Evolutionary conservation across 2,329 filamentous ascomycete species (phyloP).

Genomic region (Chrysoporthe austroafricana): DNA sequence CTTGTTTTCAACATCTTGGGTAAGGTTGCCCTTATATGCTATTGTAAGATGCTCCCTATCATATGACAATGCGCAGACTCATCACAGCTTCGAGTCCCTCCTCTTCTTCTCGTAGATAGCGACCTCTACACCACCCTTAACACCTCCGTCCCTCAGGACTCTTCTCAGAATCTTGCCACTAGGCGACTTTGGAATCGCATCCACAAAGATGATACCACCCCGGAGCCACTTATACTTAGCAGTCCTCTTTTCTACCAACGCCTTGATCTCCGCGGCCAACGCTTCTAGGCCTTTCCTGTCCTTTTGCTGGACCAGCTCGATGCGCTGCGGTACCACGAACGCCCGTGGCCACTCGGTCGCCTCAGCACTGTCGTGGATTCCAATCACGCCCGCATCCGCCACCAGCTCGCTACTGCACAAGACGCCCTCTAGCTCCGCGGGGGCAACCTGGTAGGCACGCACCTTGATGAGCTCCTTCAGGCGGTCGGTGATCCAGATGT

Average conservation of each 20-base stretch:
- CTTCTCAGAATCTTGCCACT: conserved; percentile 51
- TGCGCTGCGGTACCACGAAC: conserved; percentile 51
- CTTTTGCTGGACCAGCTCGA: conserved; percentile 23
- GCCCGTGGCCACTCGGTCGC: conserved; percentile 64
- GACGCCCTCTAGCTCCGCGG: conserved; percentile 46
- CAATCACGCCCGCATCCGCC: conserved; percentile 59
- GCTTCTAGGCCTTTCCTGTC: conserved; percentile 45
- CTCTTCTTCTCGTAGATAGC: conserved; percentile 56
- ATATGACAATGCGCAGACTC: background rate
- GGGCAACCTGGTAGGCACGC: conserved; percentile 48
- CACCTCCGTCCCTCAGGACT: conserved; percentile 43
- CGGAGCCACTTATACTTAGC: conserved; percentile 68
- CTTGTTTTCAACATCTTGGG: background rate
- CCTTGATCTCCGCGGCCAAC: conserved; percentile 57
- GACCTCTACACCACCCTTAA: conserved; percentile 41
- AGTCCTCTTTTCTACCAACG: conserved; percentile 62
- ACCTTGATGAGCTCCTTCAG: conserved; percentile 65
- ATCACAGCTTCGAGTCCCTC: conserved; percentile 61
- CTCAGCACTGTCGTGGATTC: conserved; percentile 53
- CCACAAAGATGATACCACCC: conserved; percentile 69
- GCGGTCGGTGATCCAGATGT: conserved; percentile 70
- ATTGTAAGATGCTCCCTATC: background rate
- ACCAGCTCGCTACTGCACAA: conserved; percentile 39
- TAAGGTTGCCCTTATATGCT: background rate
- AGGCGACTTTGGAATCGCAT: conserved; percentile 71